These are phyloP conservation scores for Pachyrhizus erosus DNA, from an alignment of 306 rosid genomes.

Conservation along the genomic window DNA sequence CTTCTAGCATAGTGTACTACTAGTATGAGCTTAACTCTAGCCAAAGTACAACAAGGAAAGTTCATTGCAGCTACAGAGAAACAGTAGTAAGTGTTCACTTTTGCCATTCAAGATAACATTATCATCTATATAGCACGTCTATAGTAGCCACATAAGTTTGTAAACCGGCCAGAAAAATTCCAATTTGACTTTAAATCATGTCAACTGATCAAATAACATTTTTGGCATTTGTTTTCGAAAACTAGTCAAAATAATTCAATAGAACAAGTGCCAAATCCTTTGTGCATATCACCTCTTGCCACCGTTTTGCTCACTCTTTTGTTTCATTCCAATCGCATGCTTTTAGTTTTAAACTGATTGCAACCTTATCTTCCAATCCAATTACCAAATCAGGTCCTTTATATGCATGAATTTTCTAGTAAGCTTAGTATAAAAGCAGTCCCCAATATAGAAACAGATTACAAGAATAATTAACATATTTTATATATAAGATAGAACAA, in stretches of 20 bases:
- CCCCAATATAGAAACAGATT: background rate
- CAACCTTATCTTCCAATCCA: background rate
- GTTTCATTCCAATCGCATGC: background rate
- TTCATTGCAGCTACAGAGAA: background rate
- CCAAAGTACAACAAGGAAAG: background rate
- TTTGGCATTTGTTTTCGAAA: background rate
- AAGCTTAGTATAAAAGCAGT: background rate
- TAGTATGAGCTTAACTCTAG: slow-evolving; percentile 4
- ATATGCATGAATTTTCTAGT: background rate
- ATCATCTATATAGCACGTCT: slow-evolving; percentile 10
- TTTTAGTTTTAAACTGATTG: background rate
- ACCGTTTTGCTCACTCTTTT: background rate
- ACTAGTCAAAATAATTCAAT: background rate
- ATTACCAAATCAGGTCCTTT: background rate
- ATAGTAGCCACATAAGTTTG: background rate
- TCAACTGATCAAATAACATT: background rate
- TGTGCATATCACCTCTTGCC: background rate
- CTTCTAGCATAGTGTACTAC: background rate
- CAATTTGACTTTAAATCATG: background rate
- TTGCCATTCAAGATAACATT: background rate
- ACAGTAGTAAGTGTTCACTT: background rate
- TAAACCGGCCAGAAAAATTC: background rate
- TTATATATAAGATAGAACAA: background rate
- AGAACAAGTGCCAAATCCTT: background rate
- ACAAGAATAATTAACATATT: background rate